These are phyloP conservation scores for Melastoma malabathricum DNA, from an alignment of 345 rosid species.

Conservation along the genomic window DNA sequence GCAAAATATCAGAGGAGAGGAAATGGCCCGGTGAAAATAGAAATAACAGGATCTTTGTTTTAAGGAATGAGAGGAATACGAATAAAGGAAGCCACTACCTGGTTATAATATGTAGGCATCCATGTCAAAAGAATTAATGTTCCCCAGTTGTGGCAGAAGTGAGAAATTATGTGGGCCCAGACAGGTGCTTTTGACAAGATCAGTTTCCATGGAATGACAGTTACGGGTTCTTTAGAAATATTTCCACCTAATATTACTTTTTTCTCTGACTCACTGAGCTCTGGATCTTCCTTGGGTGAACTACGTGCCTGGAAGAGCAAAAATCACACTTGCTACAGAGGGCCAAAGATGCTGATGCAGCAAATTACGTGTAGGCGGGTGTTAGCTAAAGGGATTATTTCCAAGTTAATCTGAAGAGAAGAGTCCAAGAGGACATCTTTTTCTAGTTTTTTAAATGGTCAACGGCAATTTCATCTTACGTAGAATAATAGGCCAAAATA, in stretches of 20 bases:
- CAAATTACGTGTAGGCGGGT: no score
- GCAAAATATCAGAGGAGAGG: no score
- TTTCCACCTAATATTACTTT: constrained; percentile 49
- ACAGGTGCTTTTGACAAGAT: constrained; percentile 88
- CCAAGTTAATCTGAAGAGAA: background rate
- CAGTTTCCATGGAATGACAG: constrained; percentile 89
- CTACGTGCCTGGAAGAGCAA: constrained; percentile 52
- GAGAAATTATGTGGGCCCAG: constrained; percentile 93
- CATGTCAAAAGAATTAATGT: constrained; percentile 89
- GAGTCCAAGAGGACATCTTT: background rate
- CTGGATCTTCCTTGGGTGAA: constrained; percentile 76
- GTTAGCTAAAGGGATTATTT: no score
- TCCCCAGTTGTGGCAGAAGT: constrained; percentile 99
- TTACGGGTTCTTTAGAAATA: constrained; percentile 60
- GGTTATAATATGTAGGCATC: constrained; percentile 99
- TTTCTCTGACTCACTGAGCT: constrained; percentile 51
- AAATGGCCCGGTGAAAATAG: no score
- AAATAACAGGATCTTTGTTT: no score
- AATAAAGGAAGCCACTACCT: constrained; percentile 29
- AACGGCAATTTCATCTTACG: background rate
- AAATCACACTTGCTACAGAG: constrained; percentile 12
- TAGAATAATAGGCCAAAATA: constrained; percentile 7
- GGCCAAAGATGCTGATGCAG: background rate
- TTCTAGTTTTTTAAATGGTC: background rate
- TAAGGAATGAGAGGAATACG: background rate